Percentiles rank a stretch among this genome's conserved stretches.
Conservation (phyloP, 2,329 filamentous ascomycete genomes). For the Neonectria ditissima region DNA sequence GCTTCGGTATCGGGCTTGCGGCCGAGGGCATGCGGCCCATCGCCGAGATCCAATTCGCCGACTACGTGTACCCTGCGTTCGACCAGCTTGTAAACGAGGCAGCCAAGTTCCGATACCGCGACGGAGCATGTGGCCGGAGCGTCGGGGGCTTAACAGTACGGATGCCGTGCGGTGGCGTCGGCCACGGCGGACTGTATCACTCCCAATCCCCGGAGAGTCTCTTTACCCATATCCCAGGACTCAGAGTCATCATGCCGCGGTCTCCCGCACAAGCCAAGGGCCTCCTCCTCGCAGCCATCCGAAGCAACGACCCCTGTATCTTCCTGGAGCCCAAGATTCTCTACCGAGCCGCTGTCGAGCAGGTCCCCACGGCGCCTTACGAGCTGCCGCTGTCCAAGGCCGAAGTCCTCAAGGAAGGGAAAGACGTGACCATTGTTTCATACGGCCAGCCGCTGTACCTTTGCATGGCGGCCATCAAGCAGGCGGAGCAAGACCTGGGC, state of each 20-base stretch:
- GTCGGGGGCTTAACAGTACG: constrained; percentile 85
- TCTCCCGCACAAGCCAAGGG: constrained; percentile 92
- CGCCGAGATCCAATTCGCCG: constrained; percentile 95
- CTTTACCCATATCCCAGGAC: constrained; percentile 88
- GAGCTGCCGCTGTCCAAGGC: constrained; percentile 88
- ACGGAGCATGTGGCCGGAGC: constrained; percentile 67
- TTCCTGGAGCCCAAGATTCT: constrained; percentile 96
- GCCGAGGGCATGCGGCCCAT: constrained; percentile 93
- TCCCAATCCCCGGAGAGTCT: constrained; percentile 90
- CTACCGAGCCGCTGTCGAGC: constrained; percentile 91
- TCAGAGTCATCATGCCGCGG: constrained; percentile 86
- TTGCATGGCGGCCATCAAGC: constrained; percentile 80
- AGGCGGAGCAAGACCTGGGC: constrained; percentile 79
- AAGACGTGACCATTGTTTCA: constrained; percentile 84
- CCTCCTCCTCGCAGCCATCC: constrained; percentile 80
- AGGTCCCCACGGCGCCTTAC: constrained; percentile 85
- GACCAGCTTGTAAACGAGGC: constrained; percentile 96
- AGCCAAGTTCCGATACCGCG: constrained; percentile 86
- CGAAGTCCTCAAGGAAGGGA: constrained; percentile 83
- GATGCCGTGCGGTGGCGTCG: constrained; percentile 92
- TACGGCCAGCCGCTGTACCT: constrained; percentile 92
- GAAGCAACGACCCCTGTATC: constrained; percentile 85
- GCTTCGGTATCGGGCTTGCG: constrained; percentile 91
- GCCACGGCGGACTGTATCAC: constrained; percentile 89
- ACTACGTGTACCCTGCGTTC: constrained; percentile 93